phyloP scores from a whole-genome alignment of 129 eudicot genomes.

The Glebionis coronaria region DNA sequence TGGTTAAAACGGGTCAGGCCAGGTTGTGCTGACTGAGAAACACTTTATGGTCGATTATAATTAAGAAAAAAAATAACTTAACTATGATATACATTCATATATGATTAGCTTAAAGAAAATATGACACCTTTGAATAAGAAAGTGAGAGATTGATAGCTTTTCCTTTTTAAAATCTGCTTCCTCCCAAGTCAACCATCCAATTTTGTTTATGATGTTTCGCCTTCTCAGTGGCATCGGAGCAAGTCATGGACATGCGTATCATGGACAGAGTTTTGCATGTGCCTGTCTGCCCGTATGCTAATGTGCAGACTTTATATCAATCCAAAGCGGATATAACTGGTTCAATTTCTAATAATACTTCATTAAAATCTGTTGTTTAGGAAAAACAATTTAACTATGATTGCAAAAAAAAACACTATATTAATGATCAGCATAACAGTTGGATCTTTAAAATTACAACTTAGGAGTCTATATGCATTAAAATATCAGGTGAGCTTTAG shows the following conservation, averaged over 20 bases:
- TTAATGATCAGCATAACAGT: too few relatives aligned
- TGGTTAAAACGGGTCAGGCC: too few relatives aligned
- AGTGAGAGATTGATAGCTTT: conserved; percentile 79
- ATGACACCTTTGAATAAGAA: too few relatives aligned
- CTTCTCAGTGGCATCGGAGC: conserved; percentile 27
- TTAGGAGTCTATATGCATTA: neutral
- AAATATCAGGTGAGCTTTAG: too few relatives aligned
- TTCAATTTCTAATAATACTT: conserved; percentile 65
- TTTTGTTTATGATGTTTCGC: conserved; percentile 44
- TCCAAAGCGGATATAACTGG: conserved; percentile 80
- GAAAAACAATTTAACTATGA: too few relatives aligned
- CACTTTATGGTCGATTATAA: too few relatives aligned
- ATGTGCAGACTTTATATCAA: conserved; percentile 65
- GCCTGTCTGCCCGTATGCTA: conserved; percentile 83
- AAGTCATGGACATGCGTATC: conserved; percentile 37
- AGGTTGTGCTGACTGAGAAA: too few relatives aligned
- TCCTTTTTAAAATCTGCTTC: conserved; percentile 82
- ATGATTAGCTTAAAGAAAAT: too few relatives aligned
- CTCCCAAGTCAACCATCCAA: conserved; percentile 93
- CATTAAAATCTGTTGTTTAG: conserved; percentile 60
- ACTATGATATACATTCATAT: too few relatives aligned
- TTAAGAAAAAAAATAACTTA: too few relatives aligned
- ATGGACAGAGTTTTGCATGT: conserved; percentile 79
- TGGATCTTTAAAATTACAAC: neutral
- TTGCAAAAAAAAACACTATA: too few relatives aligned